Conservation (phyloP, 2,329 filamentous ascomycete species). For the Fusarium xyrophilum region DNA sequence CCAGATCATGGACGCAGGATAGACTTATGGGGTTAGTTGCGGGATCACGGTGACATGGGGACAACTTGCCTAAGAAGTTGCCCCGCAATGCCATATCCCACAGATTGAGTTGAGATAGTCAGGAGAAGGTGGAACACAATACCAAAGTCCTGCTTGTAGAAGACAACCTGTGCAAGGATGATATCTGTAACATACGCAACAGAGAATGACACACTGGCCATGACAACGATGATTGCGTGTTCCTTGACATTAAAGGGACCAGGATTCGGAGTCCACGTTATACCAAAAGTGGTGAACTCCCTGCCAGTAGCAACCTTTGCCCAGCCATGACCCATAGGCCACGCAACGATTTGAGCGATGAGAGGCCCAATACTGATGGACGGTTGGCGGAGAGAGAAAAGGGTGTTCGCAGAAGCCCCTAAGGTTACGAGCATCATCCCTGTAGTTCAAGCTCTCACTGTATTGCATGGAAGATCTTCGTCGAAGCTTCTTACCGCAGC, state of each 20-base stretch:
- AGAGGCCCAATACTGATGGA: slow-evolving; percentile 67
- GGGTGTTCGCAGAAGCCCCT: slow-evolving; percentile 67
- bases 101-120: slow-evolving; percentile 71
- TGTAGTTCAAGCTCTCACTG: slow-evolving; percentile 69
- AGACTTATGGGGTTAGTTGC: slow-evolving; percentile 51
- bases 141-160: slow-evolving; percentile 75
- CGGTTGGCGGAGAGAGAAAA: slow-evolving; percentile 68
- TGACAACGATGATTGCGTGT: slow-evolving; percentile 71
- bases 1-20: slow-evolving; percentile 78
- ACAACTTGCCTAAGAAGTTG: slow-evolving; percentile 62
- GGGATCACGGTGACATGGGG: accelerated
- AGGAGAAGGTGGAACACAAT: slow-evolving; percentile 71
- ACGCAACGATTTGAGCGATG: slow-evolving; percentile 69
- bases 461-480: slow-evolving; percentile 70
- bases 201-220: slow-evolving; percentile 74
- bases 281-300: slow-evolving; percentile 60
- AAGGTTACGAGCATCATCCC: slow-evolving; percentile 63
- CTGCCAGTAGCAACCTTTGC: slow-evolving; percentile 60
- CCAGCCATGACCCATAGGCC: slow-evolving; percentile 69
- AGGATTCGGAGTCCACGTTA: slow-evolving; percentile 66
- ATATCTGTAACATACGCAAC: slow-evolving; percentile 78
- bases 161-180: slow-evolving; percentile 72
- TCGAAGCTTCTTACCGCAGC: slow-evolving; percentile 71
- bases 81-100: slow-evolving; percentile 75
- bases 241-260: slow-evolving; percentile 76